Conservation (phyloP, 306 rosid genomes). For the Casuarina equisetifolia region DNA sequence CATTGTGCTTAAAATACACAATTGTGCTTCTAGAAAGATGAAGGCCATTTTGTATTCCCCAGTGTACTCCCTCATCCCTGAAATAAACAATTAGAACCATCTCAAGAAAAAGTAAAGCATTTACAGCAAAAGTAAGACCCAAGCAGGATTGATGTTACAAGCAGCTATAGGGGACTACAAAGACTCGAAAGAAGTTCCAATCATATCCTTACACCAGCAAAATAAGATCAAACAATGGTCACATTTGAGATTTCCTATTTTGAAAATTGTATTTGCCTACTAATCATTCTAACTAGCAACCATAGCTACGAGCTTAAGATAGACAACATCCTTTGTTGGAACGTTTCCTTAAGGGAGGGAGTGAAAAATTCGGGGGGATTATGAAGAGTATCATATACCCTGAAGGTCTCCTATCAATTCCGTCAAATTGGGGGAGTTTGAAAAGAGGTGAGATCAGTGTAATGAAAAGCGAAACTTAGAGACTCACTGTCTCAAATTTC, state of each 20-base stretch:
- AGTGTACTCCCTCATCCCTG: conserved; percentile 98
- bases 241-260: not conserved
- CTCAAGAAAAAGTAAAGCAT: conserved; percentile 11
- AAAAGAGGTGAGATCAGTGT: too few relatives aligned
- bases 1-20: conserved; percentile 89
- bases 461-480: conserved; percentile 1
- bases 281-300: not conserved
- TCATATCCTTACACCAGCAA: conserved; percentile 15
- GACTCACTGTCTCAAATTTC: not conserved
- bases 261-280: not conserved
- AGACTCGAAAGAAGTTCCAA: not conserved
- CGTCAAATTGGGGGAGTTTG: too few relatives aligned
- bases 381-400: too few relatives aligned
- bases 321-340: too few relatives aligned
- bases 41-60: conserved; percentile 99
- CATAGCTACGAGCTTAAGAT: not conserved
- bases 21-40: conserved; percentile 92
- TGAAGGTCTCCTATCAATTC: too few relatives aligned
- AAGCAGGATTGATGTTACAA: not conserved
- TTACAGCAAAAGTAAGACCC: not conserved
- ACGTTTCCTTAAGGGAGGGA: not conserved
- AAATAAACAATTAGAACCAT: conserved; percentile 20
- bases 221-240: conserved; percentile 20
- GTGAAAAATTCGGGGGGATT: too few relatives aligned
- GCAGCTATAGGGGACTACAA: not conserved